Conservation (phyloP, 2,329 filamentous ascomycete species). For the Coniochaeta ligniaria region DNA sequence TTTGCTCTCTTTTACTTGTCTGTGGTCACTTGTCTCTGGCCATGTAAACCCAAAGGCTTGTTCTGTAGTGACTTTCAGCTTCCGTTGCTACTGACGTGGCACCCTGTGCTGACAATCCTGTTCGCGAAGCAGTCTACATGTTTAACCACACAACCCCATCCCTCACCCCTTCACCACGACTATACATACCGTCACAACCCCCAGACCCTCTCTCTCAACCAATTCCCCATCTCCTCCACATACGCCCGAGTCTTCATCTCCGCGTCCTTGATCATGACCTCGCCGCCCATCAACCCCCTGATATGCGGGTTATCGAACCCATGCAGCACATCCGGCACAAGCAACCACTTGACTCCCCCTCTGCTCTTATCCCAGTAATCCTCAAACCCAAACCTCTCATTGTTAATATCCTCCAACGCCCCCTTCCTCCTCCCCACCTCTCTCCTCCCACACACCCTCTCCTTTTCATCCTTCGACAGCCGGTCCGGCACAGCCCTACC, state of each 20-base stretch:
- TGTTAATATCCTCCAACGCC: slow-evolving; percentile 26
- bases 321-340: slow-evolving; percentile 23
- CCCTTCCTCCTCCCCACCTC: slow-evolving; percentile 11
- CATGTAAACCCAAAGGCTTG: no score
- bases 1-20: background rate
- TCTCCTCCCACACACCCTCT: slow-evolving; percentile 20
- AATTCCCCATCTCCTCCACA: slow-evolving; percentile 14
- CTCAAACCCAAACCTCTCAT: slow-evolving; percentile 10
- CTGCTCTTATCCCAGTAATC: slow-evolving; percentile 20
- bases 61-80: no score
- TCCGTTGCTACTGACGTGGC: no score
- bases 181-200: background rate
- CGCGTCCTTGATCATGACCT: slow-evolving; percentile 21
- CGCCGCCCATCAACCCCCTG: slow-evolving; percentile 16
- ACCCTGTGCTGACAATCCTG: no score
- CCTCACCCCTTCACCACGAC: background rate
- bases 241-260: slow-evolving; percentile 18
- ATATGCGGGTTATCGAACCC: slow-evolving; percentile 22
- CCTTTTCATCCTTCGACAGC: slow-evolving; percentile 23
- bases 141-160: no score
- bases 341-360: slow-evolving; percentile 19
- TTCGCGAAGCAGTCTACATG: no score
- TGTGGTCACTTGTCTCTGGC: no score
- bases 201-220: slow-evolving; percentile 16
- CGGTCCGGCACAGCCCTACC: slow-evolving; percentile 31